phyloP scores from a whole-genome alignment of 2,329 filamentous ascomycete species.

The Sclerotinia spermophila region DNA sequence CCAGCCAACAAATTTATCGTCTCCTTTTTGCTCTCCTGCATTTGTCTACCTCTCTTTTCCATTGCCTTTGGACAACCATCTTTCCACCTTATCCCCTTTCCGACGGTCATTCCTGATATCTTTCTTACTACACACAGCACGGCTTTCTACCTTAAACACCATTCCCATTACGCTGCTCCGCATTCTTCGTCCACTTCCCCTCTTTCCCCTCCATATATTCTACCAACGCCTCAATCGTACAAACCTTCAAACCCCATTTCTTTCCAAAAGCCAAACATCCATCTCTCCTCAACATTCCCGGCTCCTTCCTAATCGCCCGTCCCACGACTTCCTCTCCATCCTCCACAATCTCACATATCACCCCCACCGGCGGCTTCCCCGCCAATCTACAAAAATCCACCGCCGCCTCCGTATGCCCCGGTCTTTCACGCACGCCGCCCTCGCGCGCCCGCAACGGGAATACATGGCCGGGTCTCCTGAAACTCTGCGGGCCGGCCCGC shows the following conservation, averaged over 20 bases:
- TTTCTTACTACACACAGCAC: not conserved
- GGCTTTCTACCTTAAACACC: not conserved
- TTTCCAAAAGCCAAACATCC: slow-evolving; percentile 84
- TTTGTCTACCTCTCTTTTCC: not conserved
- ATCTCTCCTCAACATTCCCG: slow-evolving; percentile 91
- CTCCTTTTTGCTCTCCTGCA: not conserved
- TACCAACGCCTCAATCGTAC: slow-evolving; percentile 90
- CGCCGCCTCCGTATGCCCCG: slow-evolving; percentile 90
- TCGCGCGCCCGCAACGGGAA: slow-evolving; percentile 75
- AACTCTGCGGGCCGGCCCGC: slow-evolving; percentile 47
- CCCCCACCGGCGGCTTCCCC: slow-evolving; percentile 71
- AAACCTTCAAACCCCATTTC: slow-evolving; percentile 85
- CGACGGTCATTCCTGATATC: not conserved
- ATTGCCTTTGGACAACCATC: not conserved
- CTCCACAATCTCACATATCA: slow-evolving; percentile 87
- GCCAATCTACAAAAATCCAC: slow-evolving; percentile 85
- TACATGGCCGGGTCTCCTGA: slow-evolving; percentile 85
- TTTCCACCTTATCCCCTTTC: not conserved
- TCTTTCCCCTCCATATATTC: slow-evolving; percentile 47
- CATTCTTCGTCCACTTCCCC: slow-evolving; percentile 34
- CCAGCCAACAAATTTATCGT: not conserved
- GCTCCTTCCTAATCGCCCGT: slow-evolving; percentile 58
- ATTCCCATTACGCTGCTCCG: slow-evolving; percentile 10
- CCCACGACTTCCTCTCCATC: slow-evolving; percentile 73
- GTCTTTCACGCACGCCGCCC: slow-evolving; percentile 75